phyloP scores from a whole-genome alignment of 1,284 basidiomycete genomes.

The Leccinum laetum region DNA sequence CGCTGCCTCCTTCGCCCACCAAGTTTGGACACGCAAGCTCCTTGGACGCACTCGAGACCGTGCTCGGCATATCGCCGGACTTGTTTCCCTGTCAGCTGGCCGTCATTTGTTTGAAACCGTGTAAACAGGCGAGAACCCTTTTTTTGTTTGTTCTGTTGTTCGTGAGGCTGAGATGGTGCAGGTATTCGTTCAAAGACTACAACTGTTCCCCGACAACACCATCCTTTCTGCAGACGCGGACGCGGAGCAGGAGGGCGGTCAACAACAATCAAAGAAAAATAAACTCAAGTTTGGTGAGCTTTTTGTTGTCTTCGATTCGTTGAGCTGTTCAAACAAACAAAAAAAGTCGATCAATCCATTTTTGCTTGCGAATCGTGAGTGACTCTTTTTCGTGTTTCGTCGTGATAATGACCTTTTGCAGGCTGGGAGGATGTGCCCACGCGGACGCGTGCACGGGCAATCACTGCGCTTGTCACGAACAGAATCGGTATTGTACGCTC shows the following conservation, averaged over 20 bases:
- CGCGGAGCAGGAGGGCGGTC: background rate
- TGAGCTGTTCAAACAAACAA: background rate
- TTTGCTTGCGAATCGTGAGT: constrained; percentile 10
- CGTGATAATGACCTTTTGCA: constrained; percentile 11
- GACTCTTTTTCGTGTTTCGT: background rate
- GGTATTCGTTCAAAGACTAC: constrained; percentile 22
- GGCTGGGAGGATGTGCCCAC: constrained; percentile 39
- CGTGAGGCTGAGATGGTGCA: background rate
- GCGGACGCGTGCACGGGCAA: constrained; percentile 36
- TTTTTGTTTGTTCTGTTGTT: background rate
- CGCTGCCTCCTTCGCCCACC: constrained; percentile 21
- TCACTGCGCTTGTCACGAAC: constrained; percentile 34
- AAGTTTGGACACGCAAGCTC: constrained; percentile 15
- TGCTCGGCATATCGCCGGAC: constrained; percentile 40
- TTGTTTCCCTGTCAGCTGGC: constrained; percentile 39
- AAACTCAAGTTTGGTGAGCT: constrained; percentile 18
- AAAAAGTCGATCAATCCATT: background rate
- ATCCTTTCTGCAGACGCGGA: constrained; percentile 13
- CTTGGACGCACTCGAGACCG: constrained; percentile 24
- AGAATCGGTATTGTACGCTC: constrained; percentile 35
- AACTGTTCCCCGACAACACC: constrained; percentile 28
- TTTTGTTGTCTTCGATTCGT: background rate
- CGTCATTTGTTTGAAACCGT: constrained; percentile 36
- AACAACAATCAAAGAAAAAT: constrained; percentile 3
- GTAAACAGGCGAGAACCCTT: constrained; percentile 33